Evolutionary conservation across 768 basidiomycete species (phyloP).

Genomic region (Tricholoma sp.): DNA sequence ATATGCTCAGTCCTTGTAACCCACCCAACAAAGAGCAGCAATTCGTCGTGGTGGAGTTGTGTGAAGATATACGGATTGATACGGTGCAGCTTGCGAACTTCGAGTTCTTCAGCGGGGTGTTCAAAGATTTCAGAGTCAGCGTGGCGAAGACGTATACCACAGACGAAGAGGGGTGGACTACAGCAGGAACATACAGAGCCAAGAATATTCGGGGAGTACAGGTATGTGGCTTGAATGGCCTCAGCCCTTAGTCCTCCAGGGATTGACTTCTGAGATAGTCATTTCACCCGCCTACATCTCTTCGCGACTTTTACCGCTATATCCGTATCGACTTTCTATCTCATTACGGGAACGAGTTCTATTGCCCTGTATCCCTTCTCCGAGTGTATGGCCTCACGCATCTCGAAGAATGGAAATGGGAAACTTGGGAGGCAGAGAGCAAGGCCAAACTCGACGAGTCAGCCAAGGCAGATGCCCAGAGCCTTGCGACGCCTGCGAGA

Average conservation of each 20-base stretch:
- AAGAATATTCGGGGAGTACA: conserved; percentile 91
- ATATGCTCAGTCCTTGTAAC: conserved; percentile 94
- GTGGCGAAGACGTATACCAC: conserved; percentile 77
- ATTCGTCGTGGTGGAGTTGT: conserved; percentile 92
- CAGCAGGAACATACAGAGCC: conserved; percentile 75
- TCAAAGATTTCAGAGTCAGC: conserved; percentile 86
- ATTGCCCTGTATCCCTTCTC: conserved; percentile 89
- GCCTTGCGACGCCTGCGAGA: background rate
- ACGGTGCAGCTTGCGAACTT: conserved; percentile 95
- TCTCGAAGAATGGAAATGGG: conserved; percentile 95
- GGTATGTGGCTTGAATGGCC: conserved; percentile 39
- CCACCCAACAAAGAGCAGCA: conserved; percentile 49
- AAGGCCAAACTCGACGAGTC: conserved; percentile 36
- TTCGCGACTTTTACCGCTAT: conserved; percentile 87
- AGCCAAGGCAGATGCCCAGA: conserved; percentile 21
- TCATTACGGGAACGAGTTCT: conserved; percentile 93
- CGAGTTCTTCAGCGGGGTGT: conserved; percentile 96
- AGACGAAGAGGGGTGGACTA: conserved; percentile 58
- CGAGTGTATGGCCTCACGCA: conserved; percentile 95
- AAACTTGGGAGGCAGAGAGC: conserved; percentile 73
- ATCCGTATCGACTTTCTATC: conserved; percentile 92
- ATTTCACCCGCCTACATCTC: conserved; percentile 69
- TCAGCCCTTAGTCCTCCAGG: background rate
- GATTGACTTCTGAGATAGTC: conserved; percentile 36
- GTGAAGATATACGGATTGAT: conserved; percentile 96